phyloP scores from a whole-genome alignment of 73 alveolate genomes.

The Paramecium bursaria region DNA sequence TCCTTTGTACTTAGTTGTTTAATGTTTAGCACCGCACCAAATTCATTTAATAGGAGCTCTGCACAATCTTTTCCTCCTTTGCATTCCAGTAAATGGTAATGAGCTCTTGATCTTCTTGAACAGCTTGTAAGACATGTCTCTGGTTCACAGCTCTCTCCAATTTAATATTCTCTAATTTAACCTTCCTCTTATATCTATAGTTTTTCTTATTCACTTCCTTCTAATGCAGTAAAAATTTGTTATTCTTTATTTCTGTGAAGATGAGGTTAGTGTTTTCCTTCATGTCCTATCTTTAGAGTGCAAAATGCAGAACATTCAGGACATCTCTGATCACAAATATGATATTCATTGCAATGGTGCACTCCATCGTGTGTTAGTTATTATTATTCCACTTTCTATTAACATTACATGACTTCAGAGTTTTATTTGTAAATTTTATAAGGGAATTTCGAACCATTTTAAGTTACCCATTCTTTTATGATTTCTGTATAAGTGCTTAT shows the following conservation, averaged over 20 bases:
- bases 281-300: not conserved
- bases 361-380: constrained; percentile 9
- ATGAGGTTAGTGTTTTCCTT: not conserved
- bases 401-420: too few relatives aligned
- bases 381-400: too few relatives aligned
- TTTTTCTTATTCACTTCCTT: not conserved
- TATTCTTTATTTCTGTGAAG: constrained; percentile 31
- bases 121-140: constrained; percentile 49
- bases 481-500: too few relatives aligned
- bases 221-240: not conserved
- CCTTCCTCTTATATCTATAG: not conserved
- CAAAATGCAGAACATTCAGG: constrained; percentile 46
- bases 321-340: not conserved
- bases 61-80: constrained; percentile 15
- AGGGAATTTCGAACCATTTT: too few relatives aligned
- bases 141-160: constrained; percentile 40
- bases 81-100: constrained; percentile 58
- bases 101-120: constrained; percentile 62
- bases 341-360: not conserved
- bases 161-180: not conserved
- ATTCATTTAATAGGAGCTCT: too few relatives aligned
- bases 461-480: too few relatives aligned
- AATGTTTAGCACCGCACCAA: too few relatives aligned
- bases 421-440: too few relatives aligned
- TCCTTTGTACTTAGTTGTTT: too few relatives aligned